Evolutionary conservation across 2,329 filamentous ascomycete genomes (phyloP).

Genomic region (Ascochyta pisi): DNA sequence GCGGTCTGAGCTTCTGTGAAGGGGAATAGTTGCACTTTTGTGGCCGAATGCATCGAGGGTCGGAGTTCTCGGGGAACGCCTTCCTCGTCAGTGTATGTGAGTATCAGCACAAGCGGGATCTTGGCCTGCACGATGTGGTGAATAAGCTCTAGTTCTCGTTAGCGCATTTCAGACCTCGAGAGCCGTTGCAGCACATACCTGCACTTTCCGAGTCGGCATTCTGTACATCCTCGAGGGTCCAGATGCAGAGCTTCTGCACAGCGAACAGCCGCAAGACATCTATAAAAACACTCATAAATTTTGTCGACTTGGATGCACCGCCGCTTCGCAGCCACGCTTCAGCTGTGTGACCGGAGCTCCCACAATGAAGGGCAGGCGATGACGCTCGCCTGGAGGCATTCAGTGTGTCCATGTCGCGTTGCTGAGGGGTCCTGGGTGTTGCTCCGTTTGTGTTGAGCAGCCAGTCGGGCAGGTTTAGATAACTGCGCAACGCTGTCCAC

Average conservation of each 20-base stretch:
- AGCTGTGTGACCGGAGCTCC: constrained; percentile 44
- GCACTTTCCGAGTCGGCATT: constrained; percentile 88
- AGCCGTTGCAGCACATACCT: not conserved
- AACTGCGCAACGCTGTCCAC: constrained; percentile 63
- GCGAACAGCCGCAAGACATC: constrained; percentile 85
- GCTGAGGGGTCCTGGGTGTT: constrained; percentile 32
- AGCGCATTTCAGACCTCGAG: not conserved
- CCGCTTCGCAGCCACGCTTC: constrained; percentile 57
- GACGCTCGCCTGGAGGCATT: constrained; percentile 35
- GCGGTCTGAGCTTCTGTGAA: constrained; percentile 81
- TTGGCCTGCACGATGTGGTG: constrained; percentile 78
- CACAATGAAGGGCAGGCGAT: constrained; percentile 49
- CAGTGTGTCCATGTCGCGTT: constrained; percentile 28
- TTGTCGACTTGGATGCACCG: constrained; percentile 62
- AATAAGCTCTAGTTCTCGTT: constrained; percentile 66
- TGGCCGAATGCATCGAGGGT: constrained; percentile 53
- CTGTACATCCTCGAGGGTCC: constrained; percentile 88
- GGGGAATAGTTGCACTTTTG: constrained; percentile 73
- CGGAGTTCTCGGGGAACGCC: constrained; percentile 47
- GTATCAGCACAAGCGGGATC: constrained; percentile 72
- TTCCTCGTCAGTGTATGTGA: constrained; percentile 64
- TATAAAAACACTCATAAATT: constrained; percentile 85
- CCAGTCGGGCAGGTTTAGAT: constrained; percentile 74
- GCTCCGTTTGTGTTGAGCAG: constrained; percentile 45
- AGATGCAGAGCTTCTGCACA: constrained; percentile 83